Evolutionary conservation across 192 early-diverging fungal species (phyloP), one percentile per base, ranked within the genome.

Genomic region (Entrophospora sp.): DNA sequence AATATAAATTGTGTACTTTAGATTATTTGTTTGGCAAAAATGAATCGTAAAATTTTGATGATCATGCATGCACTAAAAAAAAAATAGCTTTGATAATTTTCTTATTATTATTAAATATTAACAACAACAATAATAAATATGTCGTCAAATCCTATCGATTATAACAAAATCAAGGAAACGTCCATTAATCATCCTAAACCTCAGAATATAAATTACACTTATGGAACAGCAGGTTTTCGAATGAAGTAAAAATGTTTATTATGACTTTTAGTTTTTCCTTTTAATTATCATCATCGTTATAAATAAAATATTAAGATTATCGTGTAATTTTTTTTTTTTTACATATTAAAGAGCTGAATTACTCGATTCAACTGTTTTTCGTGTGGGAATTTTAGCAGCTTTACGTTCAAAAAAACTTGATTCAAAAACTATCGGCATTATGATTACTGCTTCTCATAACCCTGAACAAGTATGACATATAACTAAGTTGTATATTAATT

Each of bases 381-480:
- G 88, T 48, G 87, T 91, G 30, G 97, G 91, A 31, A 84, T 98
- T 38, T 75, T 99, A 42, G 95, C 93, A 12, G 87, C 85, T 28
- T 82, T 99, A 38, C 87, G 97, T 62, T 97, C 95, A 30, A 90
- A 92, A 75, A 87, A 83, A 71, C 81, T 94, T 57, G 73, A 83
- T 30, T 90, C 94, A 52, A 83, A 86, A 63, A 79, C 76, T 53
- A 94, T 99, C 64, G 97, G 97, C 57, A 87, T 92, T 37, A 98
- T 99, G 97, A 84, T 99, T 65, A 99, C 97, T 44, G 97, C 97
- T 32, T 97, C 95, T 28, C 97, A 99, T 80, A 99, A 99, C 76
- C 89, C 92, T 48, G 93, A 90, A 75, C 72, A 71, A 64, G 90
- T 91, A 77, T 66, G 52, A 38, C 4, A 13, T 18, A 35, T 61